phyloP scores from a whole-genome alignment of 768 basidiomycete species.

The Epithele typhae region DNA sequence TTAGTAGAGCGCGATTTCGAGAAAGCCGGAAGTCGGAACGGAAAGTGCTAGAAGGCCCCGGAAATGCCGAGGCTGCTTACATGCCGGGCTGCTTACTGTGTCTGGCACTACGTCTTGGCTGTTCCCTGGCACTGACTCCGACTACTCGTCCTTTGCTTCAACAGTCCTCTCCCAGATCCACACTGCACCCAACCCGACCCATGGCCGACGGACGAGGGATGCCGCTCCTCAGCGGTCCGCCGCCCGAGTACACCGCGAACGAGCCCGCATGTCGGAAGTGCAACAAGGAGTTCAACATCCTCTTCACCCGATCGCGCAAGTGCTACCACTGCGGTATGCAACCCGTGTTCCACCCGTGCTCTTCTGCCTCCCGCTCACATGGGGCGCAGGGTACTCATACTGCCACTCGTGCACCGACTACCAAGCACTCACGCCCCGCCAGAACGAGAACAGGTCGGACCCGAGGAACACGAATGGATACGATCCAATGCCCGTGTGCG shows the following conservation, averaged over 20 bases:
- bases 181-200: not conserved
- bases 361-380: no score
- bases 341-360: no score
- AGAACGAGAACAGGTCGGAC: constrained; percentile 20
- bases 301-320: constrained; percentile 58
- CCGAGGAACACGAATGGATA: constrained; percentile 41
- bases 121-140: no score
- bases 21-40: no score
- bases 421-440: constrained; percentile 68
- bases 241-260: constrained; percentile 35
- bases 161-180: no score
- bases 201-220: constrained; percentile 39
- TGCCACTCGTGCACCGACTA: constrained; percentile 73
- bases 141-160: no score
- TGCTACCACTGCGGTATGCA: constrained; percentile 75
- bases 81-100: no score
- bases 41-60: no score
- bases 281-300: constrained; percentile 64
- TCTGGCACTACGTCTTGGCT: no score
- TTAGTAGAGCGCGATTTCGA: no score
- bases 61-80: no score
- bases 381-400: constrained; percentile 56
- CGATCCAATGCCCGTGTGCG: constrained; percentile 64
- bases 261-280: constrained; percentile 60
- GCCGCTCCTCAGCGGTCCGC: constrained; percentile 68